phyloP scores from a whole-genome alignment of 371 early-diverging fungal genomes.

The Mucor velutinosus region DNA sequence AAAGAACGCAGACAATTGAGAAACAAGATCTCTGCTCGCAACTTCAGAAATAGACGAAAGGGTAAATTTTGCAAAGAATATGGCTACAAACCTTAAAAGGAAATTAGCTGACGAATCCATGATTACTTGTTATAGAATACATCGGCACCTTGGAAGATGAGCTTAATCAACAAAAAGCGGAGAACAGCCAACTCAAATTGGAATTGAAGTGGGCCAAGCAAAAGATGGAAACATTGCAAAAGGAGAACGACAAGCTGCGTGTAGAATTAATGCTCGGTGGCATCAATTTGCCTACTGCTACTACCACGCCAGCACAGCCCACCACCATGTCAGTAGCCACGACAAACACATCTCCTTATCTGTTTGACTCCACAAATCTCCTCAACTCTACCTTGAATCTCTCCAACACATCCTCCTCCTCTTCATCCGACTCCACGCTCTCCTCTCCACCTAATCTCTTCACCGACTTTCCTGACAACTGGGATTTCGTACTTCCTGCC shows the following conservation, averaged over 20 bases:
- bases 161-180: conserved; percentile 47
- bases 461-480: conserved; percentile 23
- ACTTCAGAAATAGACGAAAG: conserved; percentile 87
- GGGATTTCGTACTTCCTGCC: conserved; percentile 29
- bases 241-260: conserved; percentile 39
- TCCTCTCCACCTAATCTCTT: conserved; percentile 33
- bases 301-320: not conserved
- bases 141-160: conserved; percentile 71
- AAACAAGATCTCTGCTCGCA: conserved; percentile 91
- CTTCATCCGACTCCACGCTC: conserved; percentile 24
- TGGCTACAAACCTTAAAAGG: conserved; percentile 3
- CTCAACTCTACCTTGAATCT: conserved; percentile 8
- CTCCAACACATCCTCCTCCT: conserved; percentile 21
- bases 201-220: conserved; percentile 48
- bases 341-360: conserved; percentile 5
- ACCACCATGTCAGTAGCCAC: not conserved
- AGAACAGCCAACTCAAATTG: conserved; percentile 57
- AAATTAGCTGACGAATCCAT: conserved; percentile 15
- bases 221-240: conserved; percentile 33
- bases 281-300: conserved; percentile 5
- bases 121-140: conserved; percentile 61
- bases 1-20: conserved; percentile 87
- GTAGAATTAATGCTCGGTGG: conserved; percentile 33
- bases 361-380: conserved; percentile 14
- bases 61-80: conserved; percentile 47